phyloP scores from a whole-genome alignment of 345 rosid genomes.

The Lenwebbia sp. region DNA sequence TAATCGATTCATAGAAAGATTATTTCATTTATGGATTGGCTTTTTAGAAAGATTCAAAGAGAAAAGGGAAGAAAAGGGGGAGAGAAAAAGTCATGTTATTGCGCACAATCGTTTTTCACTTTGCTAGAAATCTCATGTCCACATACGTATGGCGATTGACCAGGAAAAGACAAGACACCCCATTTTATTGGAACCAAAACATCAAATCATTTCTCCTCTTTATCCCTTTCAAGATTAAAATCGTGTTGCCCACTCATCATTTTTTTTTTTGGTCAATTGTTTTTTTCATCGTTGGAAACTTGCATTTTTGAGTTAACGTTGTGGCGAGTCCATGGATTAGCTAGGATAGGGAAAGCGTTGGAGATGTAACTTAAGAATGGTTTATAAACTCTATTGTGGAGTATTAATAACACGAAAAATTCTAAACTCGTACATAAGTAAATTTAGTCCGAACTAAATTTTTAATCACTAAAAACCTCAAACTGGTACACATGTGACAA shows the following conservation, averaged over 20 bases:
- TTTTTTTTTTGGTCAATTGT: no score
- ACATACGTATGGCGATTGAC: not conserved
- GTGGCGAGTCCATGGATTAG: not conserved
- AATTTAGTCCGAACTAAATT: no score
- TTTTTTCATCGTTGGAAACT: not conserved
- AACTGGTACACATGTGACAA: no score
- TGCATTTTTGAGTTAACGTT: not conserved
- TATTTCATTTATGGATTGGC: not conserved
- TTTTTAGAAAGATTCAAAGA: not conserved
- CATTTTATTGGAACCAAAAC: slow-evolving; percentile 5
- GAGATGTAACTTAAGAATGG: not conserved
- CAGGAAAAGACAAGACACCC: not conserved
- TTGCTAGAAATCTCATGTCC: not conserved
- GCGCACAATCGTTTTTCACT: not conserved
- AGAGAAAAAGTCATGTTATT: not conserved
- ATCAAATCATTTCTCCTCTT: not conserved
- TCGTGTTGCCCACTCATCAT: not conserved
- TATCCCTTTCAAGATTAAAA: not conserved
- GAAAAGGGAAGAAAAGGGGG: not conserved
- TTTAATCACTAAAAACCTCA: no score
- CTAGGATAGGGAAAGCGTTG: not conserved
- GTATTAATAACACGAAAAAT: no score
- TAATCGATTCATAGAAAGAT: not conserved
- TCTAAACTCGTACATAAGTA: no score
- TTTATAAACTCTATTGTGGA: not conserved